Percentiles rank a stretch among this genome's conserved stretches.
phyloP scores from a whole-genome alignment of 768 basidiomycete species.

The Kwoniella bestiolae region DNA sequence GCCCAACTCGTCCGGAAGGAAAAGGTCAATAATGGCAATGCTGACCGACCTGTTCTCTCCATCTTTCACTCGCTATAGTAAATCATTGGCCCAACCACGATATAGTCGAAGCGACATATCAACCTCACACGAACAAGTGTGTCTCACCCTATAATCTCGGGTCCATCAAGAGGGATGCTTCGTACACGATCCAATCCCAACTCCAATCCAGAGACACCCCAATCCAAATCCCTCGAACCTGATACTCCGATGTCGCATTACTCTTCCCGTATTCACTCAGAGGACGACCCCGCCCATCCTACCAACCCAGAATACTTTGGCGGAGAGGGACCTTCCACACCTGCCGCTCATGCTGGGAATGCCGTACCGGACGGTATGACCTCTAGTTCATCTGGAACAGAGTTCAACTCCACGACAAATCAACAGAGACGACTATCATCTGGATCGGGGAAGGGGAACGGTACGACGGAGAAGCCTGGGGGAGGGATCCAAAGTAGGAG shows the following conservation, averaged over 20 bases:
- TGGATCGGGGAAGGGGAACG: not conserved
- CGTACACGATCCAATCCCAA: conserved; percentile 21
- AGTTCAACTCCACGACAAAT: conserved; percentile 2
- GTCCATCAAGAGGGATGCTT: conserved; percentile 30
- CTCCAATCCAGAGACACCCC: conserved; percentile 7
- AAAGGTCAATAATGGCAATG: no score
- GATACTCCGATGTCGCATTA: conserved; percentile 43
- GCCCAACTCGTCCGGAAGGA: no score
- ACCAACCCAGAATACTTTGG: not conserved
- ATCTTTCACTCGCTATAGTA: no score
- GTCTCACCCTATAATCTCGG: no score
- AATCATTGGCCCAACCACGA: no score
- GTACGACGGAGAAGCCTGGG: not conserved
- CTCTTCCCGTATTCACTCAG: conserved; percentile 22
- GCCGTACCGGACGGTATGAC: not conserved
- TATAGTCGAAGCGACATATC: no score
- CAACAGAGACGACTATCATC: conserved; percentile 13
- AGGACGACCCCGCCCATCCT: conserved; percentile 5
- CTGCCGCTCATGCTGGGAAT: conserved; percentile 10
- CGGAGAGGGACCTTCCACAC: not conserved
- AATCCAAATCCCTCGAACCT: conserved; percentile 20
- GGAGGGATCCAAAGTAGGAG: conserved; percentile 24
- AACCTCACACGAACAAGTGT: no score
- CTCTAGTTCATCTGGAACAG: not conserved
- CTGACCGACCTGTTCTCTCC: no score